Base-by-base conservation (phyloP, 805 yeast genomes). In the Metschnikowia henanensis region DNA sequence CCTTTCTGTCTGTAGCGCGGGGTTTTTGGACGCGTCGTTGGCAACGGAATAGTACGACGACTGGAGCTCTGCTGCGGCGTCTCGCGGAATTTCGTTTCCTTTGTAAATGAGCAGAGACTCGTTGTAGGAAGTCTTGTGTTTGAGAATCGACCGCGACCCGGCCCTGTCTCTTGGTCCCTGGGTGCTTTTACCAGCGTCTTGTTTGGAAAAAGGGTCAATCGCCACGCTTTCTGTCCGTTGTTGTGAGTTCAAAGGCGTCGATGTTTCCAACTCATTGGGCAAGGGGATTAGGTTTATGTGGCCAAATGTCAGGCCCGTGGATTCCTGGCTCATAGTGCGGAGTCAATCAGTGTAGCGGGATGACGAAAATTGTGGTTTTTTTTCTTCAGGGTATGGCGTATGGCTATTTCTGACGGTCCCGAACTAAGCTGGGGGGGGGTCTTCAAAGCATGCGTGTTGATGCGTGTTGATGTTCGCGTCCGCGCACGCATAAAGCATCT, bases 181-280 rank as follows among this genome's bases (percentile, higher is more conserved):
- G 9, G 12, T 12, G 19, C 22, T 20, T 17, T 38, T 20, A 15
- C 3, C 10, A 3, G 29, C 9, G n/a, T 9, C 22, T 16, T 20
- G 15, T 23, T 30, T 35, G 37, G 26, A 32, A 7, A 21, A 12
- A 3, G 42, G 35, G 26, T 36, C 44, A 12, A 26, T 21, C 10
- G 18, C 43, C 10, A 16, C 15, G n/a, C 16, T n/a, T 10, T 28
- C 18, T 6, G 16, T 8, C 17, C 20, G 18, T n/a, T 32, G 32
- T 26, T 43, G 42, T 15, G 46, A 18, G 31, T 32, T 41, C 19
- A 53, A 30, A 3, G 63, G 62, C 1, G 62, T 58, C 21, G 62
- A 58, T n/a, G 51, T 50, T 35, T 45, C 53, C 18, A 50, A 47
- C 18, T 53, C 47, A 19, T 21, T 17, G 41, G 36, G 56, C 35